Percentiles rank a stretch among this genome's conserved stretches.
These are phyloP conservation scores for Teratosphaeria nubilosa DNA, from an alignment of 2,329 filamentous ascomycete genomes.

Conservation along the genomic window DNA sequence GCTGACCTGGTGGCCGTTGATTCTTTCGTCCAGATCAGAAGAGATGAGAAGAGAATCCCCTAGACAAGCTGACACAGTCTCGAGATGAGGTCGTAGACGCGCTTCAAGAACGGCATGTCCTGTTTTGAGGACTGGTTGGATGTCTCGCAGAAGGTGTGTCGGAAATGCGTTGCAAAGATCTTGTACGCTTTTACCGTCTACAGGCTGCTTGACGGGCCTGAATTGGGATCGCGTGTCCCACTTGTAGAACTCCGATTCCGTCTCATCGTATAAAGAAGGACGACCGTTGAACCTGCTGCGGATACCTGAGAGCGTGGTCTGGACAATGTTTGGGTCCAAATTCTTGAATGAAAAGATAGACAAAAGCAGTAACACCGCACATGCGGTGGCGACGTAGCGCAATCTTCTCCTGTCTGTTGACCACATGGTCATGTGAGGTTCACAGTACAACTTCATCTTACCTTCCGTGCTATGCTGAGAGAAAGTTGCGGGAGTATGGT, in stretches of 20 bases:
- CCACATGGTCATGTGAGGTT: no score
- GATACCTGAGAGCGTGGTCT: no score
- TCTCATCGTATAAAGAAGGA: no score
- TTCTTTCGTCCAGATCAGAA: conserved; percentile 37
- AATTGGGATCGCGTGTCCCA: conserved; percentile 14
- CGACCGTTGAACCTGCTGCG: no score
- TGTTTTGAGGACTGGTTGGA: conserved; percentile 42
- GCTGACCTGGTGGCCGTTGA: conserved; percentile 27
- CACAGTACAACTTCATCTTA: no score
- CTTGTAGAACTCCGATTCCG: conserved; percentile 9
- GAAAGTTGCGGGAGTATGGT: no score
- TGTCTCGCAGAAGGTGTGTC: conserved; percentile 28
- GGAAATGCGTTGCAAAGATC: conserved; percentile 34
- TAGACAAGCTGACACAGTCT: conserved; percentile 45
- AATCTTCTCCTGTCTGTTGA: no score
- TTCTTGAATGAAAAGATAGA: no score
- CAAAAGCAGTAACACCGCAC: no score
- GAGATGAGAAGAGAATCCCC: conserved; percentile 34
- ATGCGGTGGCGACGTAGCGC: no score
- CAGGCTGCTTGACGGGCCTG: conserved; percentile 5
- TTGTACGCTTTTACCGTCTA: conserved; percentile 4
- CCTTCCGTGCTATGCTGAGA: no score
- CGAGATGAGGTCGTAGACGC: conserved; percentile 38
- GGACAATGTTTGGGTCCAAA: no score
- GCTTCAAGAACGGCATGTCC: conserved; percentile 35